Evolutionary conservation across 805 yeast species (phyloP).

Genomic region (Starmerella etchellsii): DNA sequence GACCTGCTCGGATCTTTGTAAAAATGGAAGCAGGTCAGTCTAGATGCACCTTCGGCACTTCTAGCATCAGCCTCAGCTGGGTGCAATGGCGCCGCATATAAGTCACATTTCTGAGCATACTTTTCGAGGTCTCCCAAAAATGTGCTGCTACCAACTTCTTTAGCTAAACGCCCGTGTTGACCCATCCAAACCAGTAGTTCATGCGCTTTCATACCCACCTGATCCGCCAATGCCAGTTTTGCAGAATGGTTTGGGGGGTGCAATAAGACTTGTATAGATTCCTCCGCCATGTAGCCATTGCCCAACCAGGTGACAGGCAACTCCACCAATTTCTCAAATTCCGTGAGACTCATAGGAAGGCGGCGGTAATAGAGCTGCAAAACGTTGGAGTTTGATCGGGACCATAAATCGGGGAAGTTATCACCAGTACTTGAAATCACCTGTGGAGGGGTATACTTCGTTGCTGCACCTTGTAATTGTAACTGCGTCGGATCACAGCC

Average conservation of each 20-base stretch:
- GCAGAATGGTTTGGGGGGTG: neutral
- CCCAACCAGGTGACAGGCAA: constrained; percentile 61
- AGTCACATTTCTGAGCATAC: constrained; percentile 34
- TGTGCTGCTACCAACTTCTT: constrained; percentile 1
- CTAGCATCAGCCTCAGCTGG: constrained; percentile 12
- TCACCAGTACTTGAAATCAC: constrained; percentile 2
- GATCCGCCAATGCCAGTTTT: neutral
- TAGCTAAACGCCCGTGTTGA: neutral
- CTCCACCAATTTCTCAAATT: constrained; percentile 61
- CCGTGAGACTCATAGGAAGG: constrained; percentile 58
- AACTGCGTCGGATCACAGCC: constrained; percentile 50
- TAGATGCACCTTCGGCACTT: constrained; percentile 1
- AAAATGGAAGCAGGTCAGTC: constrained; percentile 63
- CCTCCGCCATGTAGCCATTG: constrained; percentile 34
- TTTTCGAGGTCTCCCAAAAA: constrained; percentile 20
- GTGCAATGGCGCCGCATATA: constrained; percentile 29
- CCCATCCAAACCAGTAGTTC: constrained; percentile 15
- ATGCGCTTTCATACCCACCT: neutral
- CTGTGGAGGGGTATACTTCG: neutral
- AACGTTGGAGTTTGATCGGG: neutral
- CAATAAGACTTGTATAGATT: neutral
- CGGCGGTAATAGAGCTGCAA: constrained; percentile 54
- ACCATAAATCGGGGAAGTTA: constrained; percentile 15
- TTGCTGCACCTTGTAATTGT: constrained; percentile 34
- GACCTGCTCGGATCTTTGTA: constrained; percentile 37